Percentiles rank a stretch among this genome's conserved stretches.
phyloP scores from a whole-genome alignment of 192 early-diverging fungal genomes.

The Chytriomyces hyalinus region DNA sequence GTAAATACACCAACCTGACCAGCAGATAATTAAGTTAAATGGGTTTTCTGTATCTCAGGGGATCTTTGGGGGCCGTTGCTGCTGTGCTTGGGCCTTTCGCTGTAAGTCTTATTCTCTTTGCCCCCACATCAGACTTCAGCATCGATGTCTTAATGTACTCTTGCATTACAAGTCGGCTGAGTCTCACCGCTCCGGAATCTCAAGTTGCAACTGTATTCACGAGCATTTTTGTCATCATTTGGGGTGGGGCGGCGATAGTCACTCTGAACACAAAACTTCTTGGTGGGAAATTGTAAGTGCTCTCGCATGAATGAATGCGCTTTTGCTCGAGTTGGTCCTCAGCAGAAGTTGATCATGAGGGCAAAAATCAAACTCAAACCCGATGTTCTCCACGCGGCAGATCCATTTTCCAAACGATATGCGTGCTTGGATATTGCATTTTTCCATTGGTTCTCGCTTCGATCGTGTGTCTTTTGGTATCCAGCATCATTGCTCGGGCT shows the following conservation, averaged over 20 bases:
- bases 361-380: neutral
- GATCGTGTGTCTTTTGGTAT: slow-evolving; percentile 70
- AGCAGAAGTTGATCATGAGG: neutral
- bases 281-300: slow-evolving; percentile 83
- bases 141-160: too few species aligned
- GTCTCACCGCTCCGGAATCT: slow-evolving; percentile 72
- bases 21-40: neutral
- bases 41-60: slow-evolving; percentile 63
- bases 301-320: slow-evolving; percentile 10
- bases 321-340: slow-evolving; percentile 6
- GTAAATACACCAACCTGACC: slow-evolving; percentile 46
- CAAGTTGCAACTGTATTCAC: slow-evolving; percentile 90
- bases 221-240: slow-evolving; percentile 92
- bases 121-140: neutral
- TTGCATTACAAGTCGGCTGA: slow-evolving; percentile 66
- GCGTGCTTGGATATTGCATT: slow-evolving; percentile 95
- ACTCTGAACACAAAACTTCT: slow-evolving; percentile 96
- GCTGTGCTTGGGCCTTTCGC: slow-evolving; percentile 87
- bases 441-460: slow-evolving; percentile 89
- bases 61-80: slow-evolving; percentile 96
- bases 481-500: slow-evolving; percentile 68
- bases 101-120: slow-evolving; percentile 53
- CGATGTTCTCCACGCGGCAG: slow-evolving; percentile 42
- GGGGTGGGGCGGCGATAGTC: slow-evolving; percentile 91
- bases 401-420: slow-evolving; percentile 97